Evolutionary conservation across 345 rosid species (phyloP).

Genomic region (Turritis glabra): DNA sequence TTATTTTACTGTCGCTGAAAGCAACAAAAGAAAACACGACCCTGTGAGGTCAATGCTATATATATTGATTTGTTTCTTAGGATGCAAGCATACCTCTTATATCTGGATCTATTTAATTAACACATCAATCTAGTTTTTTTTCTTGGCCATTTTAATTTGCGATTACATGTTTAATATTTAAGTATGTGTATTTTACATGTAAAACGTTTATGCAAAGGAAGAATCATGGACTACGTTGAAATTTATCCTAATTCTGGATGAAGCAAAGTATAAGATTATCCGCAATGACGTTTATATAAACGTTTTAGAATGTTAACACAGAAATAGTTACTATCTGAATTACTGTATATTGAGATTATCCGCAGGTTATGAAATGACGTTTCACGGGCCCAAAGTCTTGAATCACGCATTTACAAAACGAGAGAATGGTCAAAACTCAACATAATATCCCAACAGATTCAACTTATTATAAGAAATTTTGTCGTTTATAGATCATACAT

Average conservation of each 20-base stretch:
- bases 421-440: not conserved
- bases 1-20: constrained; percentile 22
- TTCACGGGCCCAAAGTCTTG: not conserved
- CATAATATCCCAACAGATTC: not conserved
- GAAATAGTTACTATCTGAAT: not conserved
- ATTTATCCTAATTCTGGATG: not conserved
- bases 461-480: not conserved
- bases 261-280: not conserved
- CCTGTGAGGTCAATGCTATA: not conserved
- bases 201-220: not conserved
- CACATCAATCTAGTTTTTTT: constrained; percentile 1
- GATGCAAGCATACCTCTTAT: constrained; percentile 20
- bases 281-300: not conserved
- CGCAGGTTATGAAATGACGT: not conserved
- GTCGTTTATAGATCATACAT: constrained; percentile 15
- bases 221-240: not conserved
- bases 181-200: too few relatives aligned
- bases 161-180: not conserved
- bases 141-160: not conserved
- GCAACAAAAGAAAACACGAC: constrained; percentile 29
- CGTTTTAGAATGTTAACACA: not conserved
- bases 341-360: not conserved
- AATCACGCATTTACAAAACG: not conserved
- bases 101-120: not conserved
- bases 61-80: constrained; percentile 29